Evolutionary conservation across 306 rosid genomes (phyloP), one percentile per base, ranked within the genome.

Genomic region (Prunus mongolica): DNA sequence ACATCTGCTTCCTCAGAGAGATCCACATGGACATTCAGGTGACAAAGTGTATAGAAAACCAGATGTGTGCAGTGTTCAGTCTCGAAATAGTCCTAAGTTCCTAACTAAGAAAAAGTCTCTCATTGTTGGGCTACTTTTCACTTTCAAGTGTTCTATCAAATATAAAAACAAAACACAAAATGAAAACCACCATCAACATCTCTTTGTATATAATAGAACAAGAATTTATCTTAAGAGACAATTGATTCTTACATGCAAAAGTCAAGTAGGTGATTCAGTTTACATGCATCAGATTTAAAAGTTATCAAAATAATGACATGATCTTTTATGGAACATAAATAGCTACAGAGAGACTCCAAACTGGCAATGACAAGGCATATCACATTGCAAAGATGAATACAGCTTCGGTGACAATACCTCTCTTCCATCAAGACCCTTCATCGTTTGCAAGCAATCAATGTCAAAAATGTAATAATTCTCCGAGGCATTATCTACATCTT

Each of bases 381-480:
- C 6, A 68, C 34, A 60, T 4, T 61, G 65, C 58, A 72, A 20
- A 38, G 62, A 32, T 49, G 65, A 44, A 74, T 47, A 6, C 56
- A 28, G 70, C 25, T 34, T 38, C 25, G 45, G 78, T 28, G 32
- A 65, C 73, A 57, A 38, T 87, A 95, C 98, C 98, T 92, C 96
- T 82, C 99, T 88, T 78, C 97, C 96, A 74, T 90, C 99, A 55
- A 92, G 76, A 18, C 97, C 97, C 69, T 88, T 92, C 79, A 95
- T 92, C 1, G 99, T 95, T 76, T 95, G 99, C 87, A 92, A 82
- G 82, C 97, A 90, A 80, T 95, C 99, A 27, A 95, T 89, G 81
- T 95, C 99, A 81, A 95, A 95, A 77, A 95, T 92, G 68, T 90
- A 95, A 60, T 89, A 89, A 81, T 92, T 95, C 73, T 88, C 95